phyloP scores from a whole-genome alignment of 2,329 filamentous ascomycete species.

The Nothophoma quercina region DNA sequence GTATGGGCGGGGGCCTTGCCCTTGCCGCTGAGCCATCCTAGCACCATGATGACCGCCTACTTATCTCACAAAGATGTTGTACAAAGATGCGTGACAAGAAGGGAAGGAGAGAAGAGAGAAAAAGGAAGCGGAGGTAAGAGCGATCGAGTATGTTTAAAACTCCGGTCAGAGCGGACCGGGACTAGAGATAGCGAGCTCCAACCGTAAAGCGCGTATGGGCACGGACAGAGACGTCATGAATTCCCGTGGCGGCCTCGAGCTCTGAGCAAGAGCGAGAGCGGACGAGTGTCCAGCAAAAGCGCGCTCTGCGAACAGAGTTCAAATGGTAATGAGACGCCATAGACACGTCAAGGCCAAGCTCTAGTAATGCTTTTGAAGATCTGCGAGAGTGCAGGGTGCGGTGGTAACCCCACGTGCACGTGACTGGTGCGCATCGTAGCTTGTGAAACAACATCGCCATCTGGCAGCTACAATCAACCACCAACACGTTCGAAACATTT shows the following conservation, averaged over 20 bases:
- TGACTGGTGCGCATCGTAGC: conserved; percentile 15
- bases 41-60: conserved; percentile 33
- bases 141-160: conserved; percentile 10
- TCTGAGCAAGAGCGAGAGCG: neutral
- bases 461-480: conserved; percentile 3
- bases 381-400: conserved; percentile 2
- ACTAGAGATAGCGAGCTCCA: conserved; percentile 16
- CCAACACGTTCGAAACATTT: neutral
- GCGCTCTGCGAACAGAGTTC: neutral
- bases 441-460: conserved; percentile 14
- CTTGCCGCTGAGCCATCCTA: conserved; percentile 51
- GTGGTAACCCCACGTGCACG: conserved; percentile 11
- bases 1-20: conserved; percentile 53
- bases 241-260: neutral
- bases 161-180: conserved; percentile 12
- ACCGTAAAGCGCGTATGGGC: conserved; percentile 11
- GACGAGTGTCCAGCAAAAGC: conserved; percentile 1
- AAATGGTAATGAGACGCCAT: neutral
- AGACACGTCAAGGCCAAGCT: conserved; percentile 6
- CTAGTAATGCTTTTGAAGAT: neutral
- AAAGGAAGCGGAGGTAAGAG: conserved; percentile 11
- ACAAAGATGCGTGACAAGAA: conserved; percentile 11
- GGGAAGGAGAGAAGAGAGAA: conserved; percentile 1
- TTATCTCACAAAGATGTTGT: neutral
- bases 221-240: conserved; percentile 8